A percentile compares a stretch with the other conserved stretches of the same genome.
Evolutionary conservation across 139 green algal genomes (phyloP).

Genomic region (Closterium sp.): DNA sequence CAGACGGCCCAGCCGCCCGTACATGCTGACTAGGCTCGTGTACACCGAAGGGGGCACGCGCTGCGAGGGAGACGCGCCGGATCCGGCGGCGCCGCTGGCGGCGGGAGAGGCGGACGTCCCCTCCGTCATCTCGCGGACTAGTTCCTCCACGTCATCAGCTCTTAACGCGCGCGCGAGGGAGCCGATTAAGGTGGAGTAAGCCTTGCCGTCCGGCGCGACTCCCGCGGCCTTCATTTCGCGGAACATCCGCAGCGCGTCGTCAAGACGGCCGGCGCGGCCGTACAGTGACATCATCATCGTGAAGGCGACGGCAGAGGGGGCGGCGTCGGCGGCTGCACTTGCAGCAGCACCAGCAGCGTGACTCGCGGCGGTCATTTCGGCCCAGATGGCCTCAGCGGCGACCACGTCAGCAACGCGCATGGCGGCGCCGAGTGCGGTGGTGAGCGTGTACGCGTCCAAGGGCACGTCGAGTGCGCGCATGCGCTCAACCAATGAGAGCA

Average conservation of each 20-base stretch:
- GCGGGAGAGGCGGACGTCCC: neutral
- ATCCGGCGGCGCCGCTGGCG: neutral
- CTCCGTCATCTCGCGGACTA: slow-evolving; percentile 5
- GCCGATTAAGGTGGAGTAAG: neutral
- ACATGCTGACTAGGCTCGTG: slow-evolving; percentile 8
- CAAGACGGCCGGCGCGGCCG: neutral
- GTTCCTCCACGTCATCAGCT: slow-evolving; percentile 3
- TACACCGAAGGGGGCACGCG: neutral
- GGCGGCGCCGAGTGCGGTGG: neutral
- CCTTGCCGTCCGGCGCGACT: slow-evolving; percentile 7
- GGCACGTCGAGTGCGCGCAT: neutral
- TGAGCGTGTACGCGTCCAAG: neutral
- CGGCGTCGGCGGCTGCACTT: neutral
- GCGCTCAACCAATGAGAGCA: neutral
- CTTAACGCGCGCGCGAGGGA: slow-evolving; percentile 1
- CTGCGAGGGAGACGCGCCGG: neutral
- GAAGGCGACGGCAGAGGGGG: neutral
- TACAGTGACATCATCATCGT: slow-evolving; percentile 12
- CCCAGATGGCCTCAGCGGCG: neutral
- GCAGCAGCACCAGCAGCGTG: too few relatives aligned
- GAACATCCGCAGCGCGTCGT: slow-evolving; percentile 8
- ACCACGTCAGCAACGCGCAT: neutral
- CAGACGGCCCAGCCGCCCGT: neutral
- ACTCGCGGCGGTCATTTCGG: neutral
- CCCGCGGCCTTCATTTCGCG: slow-evolving; percentile 12